phyloP scores from a whole-genome alignment of 2,329 filamentous ascomycete species.

The Scytalidium lignicola region DNA sequence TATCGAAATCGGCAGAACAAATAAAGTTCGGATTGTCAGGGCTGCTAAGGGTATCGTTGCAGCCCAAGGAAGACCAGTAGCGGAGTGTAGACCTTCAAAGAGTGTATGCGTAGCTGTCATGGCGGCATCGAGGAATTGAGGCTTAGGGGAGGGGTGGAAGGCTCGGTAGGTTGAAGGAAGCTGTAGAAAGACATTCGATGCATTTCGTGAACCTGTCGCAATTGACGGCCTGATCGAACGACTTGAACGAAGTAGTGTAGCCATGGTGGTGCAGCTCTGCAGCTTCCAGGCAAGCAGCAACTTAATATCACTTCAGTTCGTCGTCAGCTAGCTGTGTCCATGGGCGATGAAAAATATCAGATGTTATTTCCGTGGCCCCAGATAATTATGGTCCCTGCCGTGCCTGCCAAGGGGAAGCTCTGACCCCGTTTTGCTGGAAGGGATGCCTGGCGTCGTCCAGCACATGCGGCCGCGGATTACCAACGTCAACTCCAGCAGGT shows the following conservation, averaged over 20 bases:
- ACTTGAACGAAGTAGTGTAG: background rate
- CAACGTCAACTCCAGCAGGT: background rate
- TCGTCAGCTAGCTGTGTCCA: background rate
- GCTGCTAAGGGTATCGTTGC: slow-evolving; percentile 50
- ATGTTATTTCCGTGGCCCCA: background rate
- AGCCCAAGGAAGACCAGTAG: slow-evolving; percentile 47
- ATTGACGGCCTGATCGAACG: background rate
- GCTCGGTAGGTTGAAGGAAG: slow-evolving; percentile 29
- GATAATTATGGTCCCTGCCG: too few species aligned
- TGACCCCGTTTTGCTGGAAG: too few species aligned
- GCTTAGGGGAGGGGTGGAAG: slow-evolving; percentile 44
- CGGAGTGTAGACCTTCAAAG: slow-evolving; percentile 44
- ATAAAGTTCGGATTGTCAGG: slow-evolving; percentile 40
- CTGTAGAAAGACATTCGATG: slow-evolving; percentile 9
- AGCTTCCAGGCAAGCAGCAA: background rate
- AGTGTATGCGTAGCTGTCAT: slow-evolving; percentile 39
- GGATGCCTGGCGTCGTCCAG: too few species aligned
- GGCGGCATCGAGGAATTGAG: slow-evolving; percentile 36
- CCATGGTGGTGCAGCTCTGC: background rate
- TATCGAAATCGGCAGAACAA: slow-evolving; percentile 42
- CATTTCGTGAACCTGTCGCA: background rate
- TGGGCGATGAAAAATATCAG: background rate
- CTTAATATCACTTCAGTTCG: background rate
- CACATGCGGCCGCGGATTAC: too few species aligned
- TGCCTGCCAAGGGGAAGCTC: too few species aligned